phyloP scores from a whole-genome alignment of 805 yeast genomes.

The Lachancea thermotolerans region DNA sequence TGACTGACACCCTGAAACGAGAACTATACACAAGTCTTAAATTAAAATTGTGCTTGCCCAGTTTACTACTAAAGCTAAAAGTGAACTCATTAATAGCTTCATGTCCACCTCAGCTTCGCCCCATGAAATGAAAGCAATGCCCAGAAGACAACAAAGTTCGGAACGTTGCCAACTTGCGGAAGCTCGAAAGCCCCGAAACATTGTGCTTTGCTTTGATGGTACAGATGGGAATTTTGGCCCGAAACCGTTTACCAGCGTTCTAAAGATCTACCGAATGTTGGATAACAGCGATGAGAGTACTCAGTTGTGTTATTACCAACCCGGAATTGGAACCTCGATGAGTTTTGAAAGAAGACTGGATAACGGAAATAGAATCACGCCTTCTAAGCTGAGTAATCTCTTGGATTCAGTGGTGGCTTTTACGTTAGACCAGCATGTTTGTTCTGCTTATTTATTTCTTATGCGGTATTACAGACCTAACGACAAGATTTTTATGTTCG shows the following conservation, averaged over 20 bases:
- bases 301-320: constrained; percentile 59
- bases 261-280: constrained; percentile 46
- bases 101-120: too few species aligned
- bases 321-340: constrained; percentile 56
- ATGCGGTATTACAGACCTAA: constrained; percentile 43
- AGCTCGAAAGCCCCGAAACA: constrained; percentile 30
- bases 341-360: constrained; percentile 32
- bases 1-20: too few species aligned
- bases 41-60: too few species aligned
- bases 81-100: too few species aligned
- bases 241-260: constrained; percentile 46
- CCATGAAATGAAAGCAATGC: too few species aligned
- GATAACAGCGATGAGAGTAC: constrained; percentile 36
- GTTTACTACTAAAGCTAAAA: too few species aligned
- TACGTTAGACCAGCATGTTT: constrained; percentile 49
- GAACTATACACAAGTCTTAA: too few species aligned
- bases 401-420: constrained; percentile 47
- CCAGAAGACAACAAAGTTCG: too few species aligned
- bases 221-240: constrained; percentile 54
- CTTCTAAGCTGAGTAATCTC: constrained; percentile 18
- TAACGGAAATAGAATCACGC: constrained; percentile 13
- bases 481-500: constrained; percentile 50
- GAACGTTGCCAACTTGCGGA: too few species aligned
- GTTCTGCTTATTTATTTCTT: constrained; percentile 49
- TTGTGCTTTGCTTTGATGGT: constrained; percentile 58